Base-by-base conservation (phyloP, 1,284 basidiomycete genomes). In the Naganishia cerealis region DNA sequence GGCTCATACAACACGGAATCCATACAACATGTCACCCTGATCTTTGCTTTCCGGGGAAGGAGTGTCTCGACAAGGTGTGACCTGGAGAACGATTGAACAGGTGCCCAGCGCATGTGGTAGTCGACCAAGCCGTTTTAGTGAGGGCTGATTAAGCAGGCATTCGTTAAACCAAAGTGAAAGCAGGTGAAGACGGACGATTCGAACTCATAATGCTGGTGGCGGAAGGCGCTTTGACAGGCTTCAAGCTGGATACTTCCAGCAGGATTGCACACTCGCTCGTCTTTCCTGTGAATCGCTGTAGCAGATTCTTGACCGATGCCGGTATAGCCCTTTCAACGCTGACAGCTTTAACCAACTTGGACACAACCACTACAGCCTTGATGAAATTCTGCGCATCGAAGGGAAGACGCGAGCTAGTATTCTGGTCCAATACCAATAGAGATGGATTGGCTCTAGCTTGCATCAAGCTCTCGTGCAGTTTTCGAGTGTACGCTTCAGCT, bases 261-360 rank as follows among this genome's bases (percentile, higher is more conserved):
- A 81, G 69, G 48, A 81, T 81, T 1, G 81, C 81, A 66, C 81
- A 80, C 72, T 83, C 82, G 59, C 81, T 73, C n/a, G 82, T 82
- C 13, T 79, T 77, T 71, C 81, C 80, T 15, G 81, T 82, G 21
- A 83, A 72, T 65, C 76, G 73, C 2, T 75, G 75, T 43, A 81
- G 73, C 12, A 76, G 75, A 61, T 78, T 77, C 33, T 80, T 74
- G 8, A 81, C 76, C 12, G 61, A 53, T 0, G 66, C 48, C 13
- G 76, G 75, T 71, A 80, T 78, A 9, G 71, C 66, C 62, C 82
- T 78, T 39, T 75, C 74, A n/a, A 73, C 71, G 36, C 78, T 80
- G n/a, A 82, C 75, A 3, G 72, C 66, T 68, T 80, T 80, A 65
- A 81, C 78, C 12, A 80, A 73, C 67, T 78, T 80, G 24, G 80